Percentiles rank a stretch among this genome's conserved stretches.
phyloP scores from a whole-genome alignment of 2,329 filamentous ascomycete species.

The Nemania abortiva region DNA sequence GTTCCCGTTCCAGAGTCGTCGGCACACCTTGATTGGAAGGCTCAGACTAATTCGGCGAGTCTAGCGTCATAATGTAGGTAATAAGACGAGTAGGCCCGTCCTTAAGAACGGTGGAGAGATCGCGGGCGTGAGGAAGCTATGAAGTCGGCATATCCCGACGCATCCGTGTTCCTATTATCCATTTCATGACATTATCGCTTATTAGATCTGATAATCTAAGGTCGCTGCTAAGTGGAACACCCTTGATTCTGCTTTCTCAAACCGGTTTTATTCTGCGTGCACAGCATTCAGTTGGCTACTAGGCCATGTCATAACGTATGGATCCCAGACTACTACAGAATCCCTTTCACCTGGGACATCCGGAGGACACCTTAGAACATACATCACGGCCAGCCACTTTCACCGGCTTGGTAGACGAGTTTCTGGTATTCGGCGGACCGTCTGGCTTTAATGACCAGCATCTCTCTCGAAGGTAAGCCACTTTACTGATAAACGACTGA shows the following conservation, averaged over 20 bases:
- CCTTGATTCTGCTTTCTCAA: constrained; percentile 19
- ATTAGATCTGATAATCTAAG: constrained; percentile 6
- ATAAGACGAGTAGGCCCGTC: constrained; percentile 4
- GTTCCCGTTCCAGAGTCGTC: constrained; percentile 14
- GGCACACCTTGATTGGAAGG: constrained; percentile 16
- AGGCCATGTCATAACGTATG: constrained; percentile 34
- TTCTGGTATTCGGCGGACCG: constrained; percentile 32
- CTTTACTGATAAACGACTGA: background rate
- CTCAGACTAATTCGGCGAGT: constrained; percentile 18
- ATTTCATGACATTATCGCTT: constrained; percentile 3
- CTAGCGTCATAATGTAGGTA: constrained; percentile 17
- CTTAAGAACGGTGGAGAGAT: constrained; percentile 20
- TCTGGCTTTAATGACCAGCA: constrained; percentile 28
- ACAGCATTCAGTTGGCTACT: constrained; percentile 12
- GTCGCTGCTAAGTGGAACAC: constrained; percentile 1
- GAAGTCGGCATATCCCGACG: constrained; percentile 16
- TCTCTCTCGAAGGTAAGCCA: constrained; percentile 30
- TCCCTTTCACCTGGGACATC: constrained; percentile 22
- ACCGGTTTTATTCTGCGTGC: constrained; percentile 13
- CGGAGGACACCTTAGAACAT: constrained; percentile 20
- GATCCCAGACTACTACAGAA: constrained; percentile 30
- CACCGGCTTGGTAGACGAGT: constrained; percentile 34
- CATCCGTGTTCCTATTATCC: constrained; percentile 11
- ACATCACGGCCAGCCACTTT: constrained; percentile 18
- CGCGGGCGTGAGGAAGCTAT: constrained; percentile 5